These are phyloP conservation scores for Pelomyxa schiedti DNA, from an alignment of 78 protist genomes.

Conservation along the genomic window DNA sequence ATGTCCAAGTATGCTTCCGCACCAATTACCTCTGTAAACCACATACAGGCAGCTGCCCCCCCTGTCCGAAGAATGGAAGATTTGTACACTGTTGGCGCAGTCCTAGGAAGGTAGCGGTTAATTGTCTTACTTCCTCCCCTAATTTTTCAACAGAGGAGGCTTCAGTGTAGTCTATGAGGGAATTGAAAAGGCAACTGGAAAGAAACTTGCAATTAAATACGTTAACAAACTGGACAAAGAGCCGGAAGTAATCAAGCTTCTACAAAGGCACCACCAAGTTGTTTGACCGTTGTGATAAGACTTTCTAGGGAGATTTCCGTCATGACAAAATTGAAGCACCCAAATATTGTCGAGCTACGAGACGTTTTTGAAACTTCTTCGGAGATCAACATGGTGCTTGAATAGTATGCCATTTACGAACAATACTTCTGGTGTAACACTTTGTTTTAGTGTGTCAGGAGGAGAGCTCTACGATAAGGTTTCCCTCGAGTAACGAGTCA, in stretches of 20 bases:
- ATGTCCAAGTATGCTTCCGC: no score
- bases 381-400: constrained; percentile 40
- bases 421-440: no score
- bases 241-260: constrained; percentile 16
- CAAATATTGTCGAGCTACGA: constrained; percentile 31
- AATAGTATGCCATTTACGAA: not conserved
- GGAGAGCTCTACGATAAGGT: constrained; percentile 88
- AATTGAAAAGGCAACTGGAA: constrained; percentile 18
- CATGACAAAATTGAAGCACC: not conserved
- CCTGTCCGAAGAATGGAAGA: no score
- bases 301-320: not conserved
- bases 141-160: constrained; percentile 35
- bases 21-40: no score
- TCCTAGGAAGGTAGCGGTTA: no score
- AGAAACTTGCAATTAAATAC: constrained; percentile 31
- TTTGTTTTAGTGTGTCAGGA: constrained; percentile 64
- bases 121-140: no score
- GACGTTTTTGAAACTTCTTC: constrained; percentile 42
- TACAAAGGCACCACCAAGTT: no score
- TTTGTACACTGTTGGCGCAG: no score
- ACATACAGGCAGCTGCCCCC: no score
- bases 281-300: no score
- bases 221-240: constrained; percentile 40
- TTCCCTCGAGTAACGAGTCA: no score
- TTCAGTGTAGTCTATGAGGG: constrained; percentile 48